phyloP scores from a whole-genome alignment of 2,329 filamentous ascomycete genomes.

The Sarocladium strictum region DNA sequence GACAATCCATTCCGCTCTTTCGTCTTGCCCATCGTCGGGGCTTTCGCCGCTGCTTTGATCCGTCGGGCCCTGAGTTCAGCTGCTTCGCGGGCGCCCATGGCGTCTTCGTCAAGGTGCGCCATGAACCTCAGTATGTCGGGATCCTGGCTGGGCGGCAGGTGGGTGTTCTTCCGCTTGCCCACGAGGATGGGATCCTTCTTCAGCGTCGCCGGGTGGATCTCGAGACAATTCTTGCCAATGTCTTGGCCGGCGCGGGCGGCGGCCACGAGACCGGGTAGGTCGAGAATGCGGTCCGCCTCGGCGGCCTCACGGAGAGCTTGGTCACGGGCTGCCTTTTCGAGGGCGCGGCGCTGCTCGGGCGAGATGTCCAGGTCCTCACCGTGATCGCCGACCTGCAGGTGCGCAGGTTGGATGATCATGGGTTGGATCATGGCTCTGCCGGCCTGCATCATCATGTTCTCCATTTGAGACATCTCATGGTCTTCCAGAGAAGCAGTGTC shows the following conservation, averaged over 20 bases:
- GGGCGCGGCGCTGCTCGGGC: neutral
- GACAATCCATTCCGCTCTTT: constrained; percentile 3
- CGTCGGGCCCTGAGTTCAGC: neutral
- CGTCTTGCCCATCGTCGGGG: constrained; percentile 4
- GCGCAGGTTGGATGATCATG: constrained; percentile 8
- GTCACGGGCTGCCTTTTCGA: constrained; percentile 1
- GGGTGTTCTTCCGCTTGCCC: neutral
- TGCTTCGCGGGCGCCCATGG: neutral
- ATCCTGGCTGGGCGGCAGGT: constrained; percentile 4
- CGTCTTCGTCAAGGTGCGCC: neutral
- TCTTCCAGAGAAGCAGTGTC: neutral
- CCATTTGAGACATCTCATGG: constrained; percentile 5
- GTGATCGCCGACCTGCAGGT: constrained; percentile 4
- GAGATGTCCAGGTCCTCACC: constrained; percentile 9
- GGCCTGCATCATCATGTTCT: constrained; percentile 7
- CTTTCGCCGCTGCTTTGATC: neutral
- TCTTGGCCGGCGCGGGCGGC: neutral
- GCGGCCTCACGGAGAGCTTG: constrained; percentile 1
- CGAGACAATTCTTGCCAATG: neutral
- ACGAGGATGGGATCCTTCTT: constrained; percentile 5
- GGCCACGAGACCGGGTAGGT: neutral
- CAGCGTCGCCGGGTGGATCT: neutral
- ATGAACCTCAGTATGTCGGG: constrained; percentile 1
- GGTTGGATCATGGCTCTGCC: neutral
- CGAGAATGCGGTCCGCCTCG: constrained; percentile 1